Base-by-base conservation (phyloP, 768 basidiomycete species). In the Hemileccinum impolitum region DNA sequence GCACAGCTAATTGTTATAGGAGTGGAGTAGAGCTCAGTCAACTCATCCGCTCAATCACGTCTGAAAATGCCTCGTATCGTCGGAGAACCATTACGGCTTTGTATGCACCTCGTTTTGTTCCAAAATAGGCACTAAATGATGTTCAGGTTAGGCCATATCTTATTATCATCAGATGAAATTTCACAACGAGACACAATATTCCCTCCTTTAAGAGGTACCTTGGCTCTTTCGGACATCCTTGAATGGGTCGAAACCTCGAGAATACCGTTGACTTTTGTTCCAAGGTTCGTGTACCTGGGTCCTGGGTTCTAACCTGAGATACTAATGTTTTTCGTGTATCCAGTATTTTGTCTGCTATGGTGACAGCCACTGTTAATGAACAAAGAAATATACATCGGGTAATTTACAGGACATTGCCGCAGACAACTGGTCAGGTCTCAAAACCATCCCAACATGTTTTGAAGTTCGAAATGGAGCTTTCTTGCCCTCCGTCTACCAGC, bases 61-160 rank as follows among this genome's bases (percentile, higher is more conserved):
- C 44, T 21, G 51, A 49, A 30, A 32, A 21, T 15, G 1, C 39
- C 30, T 44, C 25, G 4, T 48, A 53, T 45, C n/a, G 28, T 40
- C 49, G 36, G 31, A 61, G 58, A 48, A 53, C 53, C 18, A 47
- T 77, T 25, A 65, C 65, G 4, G 77, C 77, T 23, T 75, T 72
- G 77, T 78, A 65, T 41, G 46, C 12, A 23, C 41, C 12, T 36
- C 28, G 21, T 43, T 43, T 25, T 18, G 8, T 45, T n/a, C 13
- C 11, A 9, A 15, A 36, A 53, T 32, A 5, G 15, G 48, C 45
- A 54, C 35, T 58, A 17, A 48, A 49, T 28, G 32, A 35, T 19
- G 18, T 38, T 38, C 44, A 88, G 85, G 28, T 61, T 80, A 31
- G 86, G 86, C 0, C 84, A 88, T 58, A 46, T 85, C 13, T 67